A percentile compares a stretch with the other conserved stretches of the same genome.
Conservation (phyloP, 805 yeast species). For the Zygotorulaspora danielsina region DNA sequence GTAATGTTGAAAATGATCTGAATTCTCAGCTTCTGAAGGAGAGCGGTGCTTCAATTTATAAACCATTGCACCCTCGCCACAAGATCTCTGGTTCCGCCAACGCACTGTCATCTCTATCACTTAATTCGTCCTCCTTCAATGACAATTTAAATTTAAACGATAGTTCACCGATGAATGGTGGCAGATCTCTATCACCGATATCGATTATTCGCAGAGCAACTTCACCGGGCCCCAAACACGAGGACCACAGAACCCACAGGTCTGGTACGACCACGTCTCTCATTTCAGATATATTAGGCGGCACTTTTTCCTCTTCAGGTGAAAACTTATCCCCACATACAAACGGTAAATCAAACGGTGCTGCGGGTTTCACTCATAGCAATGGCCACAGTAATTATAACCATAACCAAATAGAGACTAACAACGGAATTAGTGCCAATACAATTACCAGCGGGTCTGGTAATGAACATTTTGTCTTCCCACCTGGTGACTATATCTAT, state of each 20-base stretch:
- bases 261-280: conserved; percentile 23
- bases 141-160: conserved; percentile 6
- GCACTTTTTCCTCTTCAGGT: conserved; percentile 18
- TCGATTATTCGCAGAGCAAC: conserved; percentile 28
- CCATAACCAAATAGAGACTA: too few relatives aligned
- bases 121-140: conserved; percentile 7
- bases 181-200: conserved; percentile 31
- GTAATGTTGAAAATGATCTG: conserved; percentile 12
- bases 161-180: conserved; percentile 8
- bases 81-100: conserved; percentile 30
- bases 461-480: conserved; percentile 45
- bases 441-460: conserved; percentile 19
- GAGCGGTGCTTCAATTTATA: conserved; percentile 30
- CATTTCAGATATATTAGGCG: conserved; percentile 27
- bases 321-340: conserved; percentile 14
- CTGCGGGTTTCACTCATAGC: conserved; percentile 4
- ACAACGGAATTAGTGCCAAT: not conserved
- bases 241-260: conserved; percentile 11
- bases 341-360: conserved; percentile 2
- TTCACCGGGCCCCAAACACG: conserved; percentile 20
- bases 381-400: not conserved
- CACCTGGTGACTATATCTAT: conserved; percentile 88
- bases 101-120: conserved; percentile 16
- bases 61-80: conserved; percentile 12
- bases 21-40: conserved; percentile 17